Conservation (phyloP, 2,329 filamentous ascomycete species). For the Cordyceps pruinosa region DNA sequence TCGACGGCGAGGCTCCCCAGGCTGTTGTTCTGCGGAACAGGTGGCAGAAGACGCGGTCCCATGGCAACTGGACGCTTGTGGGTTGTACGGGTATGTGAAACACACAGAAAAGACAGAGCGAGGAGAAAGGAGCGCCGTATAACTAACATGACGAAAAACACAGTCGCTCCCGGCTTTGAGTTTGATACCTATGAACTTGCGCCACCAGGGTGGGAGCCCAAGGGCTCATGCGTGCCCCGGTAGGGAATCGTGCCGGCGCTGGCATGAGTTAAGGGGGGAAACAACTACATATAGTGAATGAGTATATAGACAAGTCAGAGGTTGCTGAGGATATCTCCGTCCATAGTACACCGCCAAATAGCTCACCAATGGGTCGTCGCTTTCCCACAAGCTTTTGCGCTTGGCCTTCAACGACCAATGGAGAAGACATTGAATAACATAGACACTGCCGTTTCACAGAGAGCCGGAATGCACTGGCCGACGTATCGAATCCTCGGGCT, state of each 20-base stretch:
- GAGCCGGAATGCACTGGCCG: no score
- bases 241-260: background rate
- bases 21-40: constrained; percentile 31
- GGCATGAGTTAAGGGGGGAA: no score
- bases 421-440: no score
- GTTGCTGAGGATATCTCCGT: no score
- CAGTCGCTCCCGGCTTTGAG: constrained; percentile 11
- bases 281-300: no score
- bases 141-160: background rate
- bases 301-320: no score
- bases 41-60: constrained; percentile 40
- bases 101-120: background rate
- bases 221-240: background rate
- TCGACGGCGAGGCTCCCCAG: constrained; percentile 35
- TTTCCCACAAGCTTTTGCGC: no score
- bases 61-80: constrained; percentile 42
- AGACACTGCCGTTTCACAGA: no score
- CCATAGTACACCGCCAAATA: no score
- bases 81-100: constrained; percentile 21
- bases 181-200: constrained; percentile 7
- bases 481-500: no score
- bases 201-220: constrained; percentile 9
- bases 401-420: no score
- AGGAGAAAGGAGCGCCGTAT: background rate
- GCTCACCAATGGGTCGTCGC: no score